phyloP scores from a whole-genome alignment of 2,329 filamentous ascomycete genomes.

The Rhinocladiella mackenziei region DNA sequence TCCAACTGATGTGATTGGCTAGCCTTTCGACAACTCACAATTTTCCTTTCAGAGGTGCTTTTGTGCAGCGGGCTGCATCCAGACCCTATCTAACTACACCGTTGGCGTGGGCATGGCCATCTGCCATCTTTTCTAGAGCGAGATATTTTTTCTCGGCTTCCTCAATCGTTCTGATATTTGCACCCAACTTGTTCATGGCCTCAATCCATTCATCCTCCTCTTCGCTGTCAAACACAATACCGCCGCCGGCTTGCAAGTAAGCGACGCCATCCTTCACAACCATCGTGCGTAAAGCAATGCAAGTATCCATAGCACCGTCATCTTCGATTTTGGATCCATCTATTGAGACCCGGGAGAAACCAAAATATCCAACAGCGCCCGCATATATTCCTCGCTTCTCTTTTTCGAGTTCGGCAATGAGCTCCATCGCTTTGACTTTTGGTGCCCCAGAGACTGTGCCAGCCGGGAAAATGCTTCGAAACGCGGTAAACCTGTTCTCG shows the following conservation, averaged over 20 bases:
- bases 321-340: slow-evolving; percentile 54
- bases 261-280: slow-evolving; percentile 84
- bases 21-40: too few species aligned
- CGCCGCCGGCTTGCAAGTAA: slow-evolving; percentile 81
- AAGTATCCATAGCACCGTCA: slow-evolving; percentile 89
- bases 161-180: slow-evolving; percentile 84
- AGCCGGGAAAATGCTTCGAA: slow-evolving; percentile 93
- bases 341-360: slow-evolving; percentile 68
- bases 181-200: slow-evolving; percentile 92
- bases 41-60: too few species aligned
- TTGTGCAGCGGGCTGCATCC: too few species aligned
- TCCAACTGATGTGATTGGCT: too few species aligned
- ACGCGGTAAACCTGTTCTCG: slow-evolving; percentile 90
- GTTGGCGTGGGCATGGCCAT: slow-evolving; percentile 21
- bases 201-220: slow-evolving; percentile 89
- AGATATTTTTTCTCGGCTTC: slow-evolving; percentile 70
- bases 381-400: slow-evolving; percentile 96
- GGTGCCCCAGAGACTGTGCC: slow-evolving; percentile 93
- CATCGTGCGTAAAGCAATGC: slow-evolving; percentile 84
- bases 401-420: slow-evolving; percentile 88
- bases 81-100: slow-evolving; percentile 19
- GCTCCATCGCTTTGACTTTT: slow-evolving; percentile 94
- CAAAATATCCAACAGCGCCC: slow-evolving; percentile 94
- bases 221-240: slow-evolving; percentile 92
- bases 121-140: slow-evolving; percentile 36